Conservation (phyloP, 805 yeast genomes). For the Cyberlindnera bimundalis region DNA sequence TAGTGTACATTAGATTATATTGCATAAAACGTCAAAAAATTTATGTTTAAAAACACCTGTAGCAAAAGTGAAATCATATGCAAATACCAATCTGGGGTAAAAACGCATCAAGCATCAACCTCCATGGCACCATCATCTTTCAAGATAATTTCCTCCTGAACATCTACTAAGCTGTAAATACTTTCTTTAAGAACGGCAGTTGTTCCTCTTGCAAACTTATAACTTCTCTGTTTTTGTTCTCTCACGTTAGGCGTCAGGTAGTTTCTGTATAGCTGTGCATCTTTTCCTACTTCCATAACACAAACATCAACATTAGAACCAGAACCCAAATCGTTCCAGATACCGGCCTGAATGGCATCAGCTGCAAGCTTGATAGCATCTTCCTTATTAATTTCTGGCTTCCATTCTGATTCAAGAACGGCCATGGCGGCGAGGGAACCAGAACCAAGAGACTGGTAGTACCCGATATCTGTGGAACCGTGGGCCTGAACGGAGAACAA, state of each 20-base stretch:
- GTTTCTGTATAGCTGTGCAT: slow-evolving; percentile 81
- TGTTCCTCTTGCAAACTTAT: slow-evolving; percentile 90
- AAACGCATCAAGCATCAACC: slow-evolving; percentile 10
- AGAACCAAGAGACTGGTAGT: slow-evolving; percentile 88
- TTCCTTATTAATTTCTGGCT: slow-evolving; percentile 69
- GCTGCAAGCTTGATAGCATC: slow-evolving; percentile 91
- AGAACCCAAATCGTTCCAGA: slow-evolving; percentile 98
- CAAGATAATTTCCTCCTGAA: slow-evolving; percentile 58
- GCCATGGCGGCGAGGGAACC: slow-evolving; percentile 99
- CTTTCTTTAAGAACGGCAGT: slow-evolving; percentile 77
- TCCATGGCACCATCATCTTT: slow-evolving; percentile 35
- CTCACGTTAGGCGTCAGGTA: slow-evolving; percentile 89
- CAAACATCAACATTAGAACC: slow-evolving; percentile 98
- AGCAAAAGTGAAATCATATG: background rate
- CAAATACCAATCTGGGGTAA: no score
- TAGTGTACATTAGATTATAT: slow-evolving; percentile 4
- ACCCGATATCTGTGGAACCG: slow-evolving; percentile 96
- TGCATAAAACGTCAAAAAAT: background rate
- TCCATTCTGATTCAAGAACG: slow-evolving; percentile 87
- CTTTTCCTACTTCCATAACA: slow-evolving; percentile 92
- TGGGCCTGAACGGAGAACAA: slow-evolving; percentile 93
- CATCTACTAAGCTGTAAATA: slow-evolving; percentile 61
- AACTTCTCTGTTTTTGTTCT: slow-evolving; percentile 73
- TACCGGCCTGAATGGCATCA: slow-evolving; percentile 95
- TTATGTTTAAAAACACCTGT: background rate